phyloP scores from a whole-genome alignment of 2,329 filamentous ascomycete species.

The Aspergillus sp. region DNA sequence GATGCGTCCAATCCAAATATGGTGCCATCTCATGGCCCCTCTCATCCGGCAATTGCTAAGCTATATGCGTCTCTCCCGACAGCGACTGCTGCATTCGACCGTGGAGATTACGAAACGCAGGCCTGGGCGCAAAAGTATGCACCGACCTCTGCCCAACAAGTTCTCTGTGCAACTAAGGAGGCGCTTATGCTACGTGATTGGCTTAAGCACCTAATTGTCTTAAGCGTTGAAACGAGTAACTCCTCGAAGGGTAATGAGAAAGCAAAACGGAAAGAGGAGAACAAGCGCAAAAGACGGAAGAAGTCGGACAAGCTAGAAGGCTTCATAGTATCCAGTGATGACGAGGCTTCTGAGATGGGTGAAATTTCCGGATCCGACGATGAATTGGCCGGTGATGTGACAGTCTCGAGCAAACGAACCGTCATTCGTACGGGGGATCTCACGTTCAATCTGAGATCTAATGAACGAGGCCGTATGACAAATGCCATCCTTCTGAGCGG shows the following conservation, averaged over 20 bases:
- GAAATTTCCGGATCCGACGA: conserved; percentile 65
- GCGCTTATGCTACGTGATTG: conserved; percentile 73
- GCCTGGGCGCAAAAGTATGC: conserved; percentile 86
- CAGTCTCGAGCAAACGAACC: conserved; percentile 38
- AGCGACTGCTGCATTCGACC: conserved; percentile 76
- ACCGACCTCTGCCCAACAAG: conserved; percentile 65
- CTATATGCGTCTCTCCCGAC: conserved; percentile 62
- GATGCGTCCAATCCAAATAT: not conserved
- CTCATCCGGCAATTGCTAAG: conserved; percentile 60
- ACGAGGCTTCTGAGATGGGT: conserved; percentile 69
- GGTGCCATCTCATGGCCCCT: conserved; percentile 4
- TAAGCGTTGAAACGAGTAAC: conserved; percentile 67
- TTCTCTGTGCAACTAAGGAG: conserved; percentile 74
- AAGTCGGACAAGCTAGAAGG: conserved; percentile 71
- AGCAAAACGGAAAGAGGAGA: conserved; percentile 25
- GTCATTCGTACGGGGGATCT: conserved; percentile 43
- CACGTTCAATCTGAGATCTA: conserved; percentile 32
- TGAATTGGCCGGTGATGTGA: conserved; percentile 41
- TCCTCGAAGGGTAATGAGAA: conserved; percentile 28
- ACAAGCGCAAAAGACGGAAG: conserved; percentile 61
- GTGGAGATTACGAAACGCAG: conserved; percentile 68
- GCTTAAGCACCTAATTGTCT: conserved; percentile 73
- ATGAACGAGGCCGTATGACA: conserved; percentile 53
- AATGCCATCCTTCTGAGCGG: conserved; percentile 89
- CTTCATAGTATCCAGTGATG: conserved; percentile 77